Conservation (phyloP, 768 basidiomycete species). For the Amanita thiersii region DNA sequence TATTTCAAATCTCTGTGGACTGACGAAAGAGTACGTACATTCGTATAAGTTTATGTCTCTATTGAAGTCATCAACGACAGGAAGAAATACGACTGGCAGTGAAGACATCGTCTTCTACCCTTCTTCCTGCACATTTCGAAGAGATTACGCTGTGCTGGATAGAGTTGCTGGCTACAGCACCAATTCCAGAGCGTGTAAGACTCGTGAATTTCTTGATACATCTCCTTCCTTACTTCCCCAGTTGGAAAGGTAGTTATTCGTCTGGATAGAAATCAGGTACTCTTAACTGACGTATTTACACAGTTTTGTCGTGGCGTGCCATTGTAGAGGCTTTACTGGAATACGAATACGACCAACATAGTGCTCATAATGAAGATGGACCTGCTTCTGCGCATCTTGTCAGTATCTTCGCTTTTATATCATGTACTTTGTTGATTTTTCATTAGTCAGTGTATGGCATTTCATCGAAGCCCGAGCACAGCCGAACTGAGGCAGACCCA, state of each 20-base stretch:
- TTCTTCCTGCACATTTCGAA: slow-evolving; percentile 59
- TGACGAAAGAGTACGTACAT: slow-evolving; percentile 43
- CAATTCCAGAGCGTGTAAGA: slow-evolving; percentile 47
- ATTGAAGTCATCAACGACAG: slow-evolving; percentile 26
- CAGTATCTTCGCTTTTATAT: slow-evolving; percentile 13
- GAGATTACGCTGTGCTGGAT: slow-evolving; percentile 64
- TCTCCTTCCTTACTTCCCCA: slow-evolving; percentile 58
- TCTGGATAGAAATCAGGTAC: not conserved
- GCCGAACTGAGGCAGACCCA: slow-evolving; percentile 25
- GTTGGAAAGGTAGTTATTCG: slow-evolving; percentile 57
- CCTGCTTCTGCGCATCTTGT: slow-evolving; percentile 34
- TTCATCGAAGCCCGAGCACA: not conserved
- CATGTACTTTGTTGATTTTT: not conserved
- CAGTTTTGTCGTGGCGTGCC: slow-evolving; percentile 60
- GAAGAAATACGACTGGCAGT: slow-evolving; percentile 60
- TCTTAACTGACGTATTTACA: not conserved
- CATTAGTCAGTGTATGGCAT: not conserved
- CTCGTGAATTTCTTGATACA: slow-evolving; percentile 59
- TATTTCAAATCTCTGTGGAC: slow-evolving; percentile 61
- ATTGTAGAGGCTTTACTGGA: slow-evolving; percentile 53
- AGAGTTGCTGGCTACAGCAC: slow-evolving; percentile 46
- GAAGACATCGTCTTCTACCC: slow-evolving; percentile 47
- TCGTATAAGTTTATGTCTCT: not conserved
- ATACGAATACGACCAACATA: slow-evolving; percentile 35
- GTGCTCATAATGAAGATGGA: slow-evolving; percentile 26